Evolutionary conservation across 148 eudicot species (phyloP), one percentile per base, ranked within the genome.

Genomic region (Pharnaceum exiguum): DNA sequence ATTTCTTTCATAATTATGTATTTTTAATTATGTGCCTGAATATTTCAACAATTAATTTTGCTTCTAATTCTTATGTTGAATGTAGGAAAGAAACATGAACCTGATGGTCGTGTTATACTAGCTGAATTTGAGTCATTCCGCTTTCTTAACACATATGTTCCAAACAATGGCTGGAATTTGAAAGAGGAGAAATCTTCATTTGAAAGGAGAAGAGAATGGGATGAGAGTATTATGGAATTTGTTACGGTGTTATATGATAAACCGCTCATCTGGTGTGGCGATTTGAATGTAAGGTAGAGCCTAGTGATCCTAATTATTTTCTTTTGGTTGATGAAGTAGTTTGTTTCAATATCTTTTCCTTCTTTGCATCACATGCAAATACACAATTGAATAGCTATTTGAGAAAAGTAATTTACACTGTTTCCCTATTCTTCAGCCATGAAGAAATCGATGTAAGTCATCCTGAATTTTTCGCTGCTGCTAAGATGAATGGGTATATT

Each of bases 151-250:
- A 93, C 99, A 15, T 93, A 93, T 75, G 85, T 78, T 12, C 99
- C 99, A 32, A 93, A 93, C 73, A 89, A 93, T 80, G 99, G 99
- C 32, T 93, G 99, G 99, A n/a, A n/a, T n/a, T n/a, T n/a, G n/a
- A 88, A 93, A 81, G 99, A 93, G 45, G 99, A 93, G 60, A 95
- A 85, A 62, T 65, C 85, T 51, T 79, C 99, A 62, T 93, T 93
- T 67, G 74, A 68, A 65, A 81, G 99, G 85, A 83, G 99, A 78
- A 76, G 99, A 69, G 89, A 93, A 72, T 93, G 99, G 99, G 99
- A 93, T 74, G 86, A 93, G 71, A 89, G 89, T 76, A 85, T 93
- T 55, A 49, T 79, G 55, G 96, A 89, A 15, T 87, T 93, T 69
- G 82, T 93, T 59, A 38, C 77, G 52, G 72, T 68, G 71, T 72